Base-by-base conservation (phyloP, 805 yeast genomes). In the Tetrapisispora fleetii region DNA sequence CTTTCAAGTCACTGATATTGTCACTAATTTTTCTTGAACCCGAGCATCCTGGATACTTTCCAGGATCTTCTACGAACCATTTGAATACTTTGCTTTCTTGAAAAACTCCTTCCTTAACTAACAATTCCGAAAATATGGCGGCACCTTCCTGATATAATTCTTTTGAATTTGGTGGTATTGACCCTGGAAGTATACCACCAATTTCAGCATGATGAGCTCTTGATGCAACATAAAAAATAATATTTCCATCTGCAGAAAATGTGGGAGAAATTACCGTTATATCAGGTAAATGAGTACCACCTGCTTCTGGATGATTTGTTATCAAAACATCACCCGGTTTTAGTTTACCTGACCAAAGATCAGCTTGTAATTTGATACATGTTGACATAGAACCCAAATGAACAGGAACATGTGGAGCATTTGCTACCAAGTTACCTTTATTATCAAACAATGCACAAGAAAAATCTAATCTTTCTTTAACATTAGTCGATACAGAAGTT, bases 201-300 rank as follows among this genome's bases (percentile, higher is more conserved):
- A 91, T 90, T 65, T 90, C 98, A 6, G 96, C 90, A 67, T 91
- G 98, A 67, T 90, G 98, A 2, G 96, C 97, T 54, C 98, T 74
- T 0, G 95, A 83, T 0, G 97, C 98, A 14, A 87, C 89, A 73
- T 87, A 90, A 63, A 90, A 90, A 27, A 88, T 77, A 35, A 87
- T 74, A 47, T 70, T 64, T 7, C 71, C 76, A 21, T 69, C 72
- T 24, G 72, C 72, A n/a, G 78, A 71, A 60, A 87, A 84, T 1
- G 90, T 89, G 0, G 98, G 98, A 0, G 96, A 85, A 41, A 91
- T 81, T 13, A 90, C 95, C 0, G 97, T 90, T 54, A 90, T 88
- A 67, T 86, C 95, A 0, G 95, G 95, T 50, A 86, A 69, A 67
- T 86, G 95, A 0, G 93, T 83, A 3, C 95, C 95, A n/a, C 91